These are phyloP conservation scores for Solanum habrochaites DNA, from an alignment of 257 asterid genomes.

Conservation along the genomic window DNA sequence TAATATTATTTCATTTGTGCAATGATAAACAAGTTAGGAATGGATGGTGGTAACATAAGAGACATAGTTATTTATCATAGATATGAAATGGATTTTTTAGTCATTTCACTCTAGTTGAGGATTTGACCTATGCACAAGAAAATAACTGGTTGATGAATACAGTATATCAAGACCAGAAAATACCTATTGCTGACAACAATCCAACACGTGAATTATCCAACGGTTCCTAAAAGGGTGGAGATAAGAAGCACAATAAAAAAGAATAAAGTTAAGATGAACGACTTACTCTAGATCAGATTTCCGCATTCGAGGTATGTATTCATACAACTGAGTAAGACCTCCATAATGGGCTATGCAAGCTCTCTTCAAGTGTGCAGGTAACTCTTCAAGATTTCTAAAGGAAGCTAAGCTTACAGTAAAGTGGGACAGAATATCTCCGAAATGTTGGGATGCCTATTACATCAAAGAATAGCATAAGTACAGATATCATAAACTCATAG, in stretches of 20 bases:
- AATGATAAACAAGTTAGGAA: neutral
- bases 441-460: constrained; percentile 88
- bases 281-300: constrained; percentile 70
- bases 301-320: constrained; percentile 84
- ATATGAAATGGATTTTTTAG: neutral
- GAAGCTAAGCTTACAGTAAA: constrained; percentile 74
- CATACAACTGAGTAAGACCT: constrained; percentile 57
- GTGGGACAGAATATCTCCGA: constrained; percentile 75
- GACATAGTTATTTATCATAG: neutral
- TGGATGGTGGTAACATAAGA: neutral
- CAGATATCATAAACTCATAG: neutral
- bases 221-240: neutral
- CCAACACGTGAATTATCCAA: neutral
- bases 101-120: neutral
- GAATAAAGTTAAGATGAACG: neutral
- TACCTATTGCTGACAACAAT: neutral
- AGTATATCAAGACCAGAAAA: neutral
- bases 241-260: neutral
- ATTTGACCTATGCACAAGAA: neutral
- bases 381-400: constrained; percentile 29
- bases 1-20: neutral
- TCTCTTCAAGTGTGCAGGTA: constrained; percentile 71
- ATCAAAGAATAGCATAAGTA: neutral
- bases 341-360: constrained; percentile 84
- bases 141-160: neutral